phyloP scores from a whole-genome alignment of 2,329 filamentous ascomycete genomes.

The Aspergillus texensis region DNA sequence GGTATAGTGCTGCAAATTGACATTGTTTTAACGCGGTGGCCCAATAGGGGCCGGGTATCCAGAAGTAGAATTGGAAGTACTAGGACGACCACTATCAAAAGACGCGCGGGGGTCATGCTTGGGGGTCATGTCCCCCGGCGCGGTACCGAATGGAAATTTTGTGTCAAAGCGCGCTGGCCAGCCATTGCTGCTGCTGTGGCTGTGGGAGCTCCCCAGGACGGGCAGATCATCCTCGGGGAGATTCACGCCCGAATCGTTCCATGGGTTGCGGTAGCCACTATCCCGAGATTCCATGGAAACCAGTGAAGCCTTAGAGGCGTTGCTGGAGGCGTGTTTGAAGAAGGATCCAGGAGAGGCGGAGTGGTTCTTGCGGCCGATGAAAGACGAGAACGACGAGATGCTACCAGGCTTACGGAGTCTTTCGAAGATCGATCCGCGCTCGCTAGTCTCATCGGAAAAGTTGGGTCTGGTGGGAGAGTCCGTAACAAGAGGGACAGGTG shows the following conservation, averaged over 20 bases:
- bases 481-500: constrained; percentile 75
- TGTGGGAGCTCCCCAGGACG: constrained; percentile 56
- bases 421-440: constrained; percentile 84
- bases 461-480: constrained; percentile 87
- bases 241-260: constrained; percentile 97
- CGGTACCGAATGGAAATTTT: constrained; percentile 65
- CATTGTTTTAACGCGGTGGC: constrained; percentile 77
- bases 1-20: constrained; percentile 51
- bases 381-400: constrained; percentile 94
- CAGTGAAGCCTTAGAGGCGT: constrained; percentile 91
- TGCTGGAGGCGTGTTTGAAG: constrained; percentile 88
- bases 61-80: constrained; percentile 95
- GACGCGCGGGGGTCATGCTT: constrained; percentile 82
- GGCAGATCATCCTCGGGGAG: constrained; percentile 79
- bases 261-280: constrained; percentile 93
- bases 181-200: constrained; percentile 63
- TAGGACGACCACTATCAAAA: constrained; percentile 87
- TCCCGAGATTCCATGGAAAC: constrained; percentile 95
- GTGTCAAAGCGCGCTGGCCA: constrained; percentile 60
- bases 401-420: constrained; percentile 91
- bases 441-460: constrained; percentile 79
- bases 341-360: constrained; percentile 82
- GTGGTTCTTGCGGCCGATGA: constrained; percentile 94
- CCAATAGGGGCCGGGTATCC: constrained; percentile 93
- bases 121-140: constrained; percentile 77